A percentile compares a stretch with the other conserved stretches of the same genome.
phyloP scores from a whole-genome alignment of 139 green algal genomes.

The Asterochloris erici region DNA sequence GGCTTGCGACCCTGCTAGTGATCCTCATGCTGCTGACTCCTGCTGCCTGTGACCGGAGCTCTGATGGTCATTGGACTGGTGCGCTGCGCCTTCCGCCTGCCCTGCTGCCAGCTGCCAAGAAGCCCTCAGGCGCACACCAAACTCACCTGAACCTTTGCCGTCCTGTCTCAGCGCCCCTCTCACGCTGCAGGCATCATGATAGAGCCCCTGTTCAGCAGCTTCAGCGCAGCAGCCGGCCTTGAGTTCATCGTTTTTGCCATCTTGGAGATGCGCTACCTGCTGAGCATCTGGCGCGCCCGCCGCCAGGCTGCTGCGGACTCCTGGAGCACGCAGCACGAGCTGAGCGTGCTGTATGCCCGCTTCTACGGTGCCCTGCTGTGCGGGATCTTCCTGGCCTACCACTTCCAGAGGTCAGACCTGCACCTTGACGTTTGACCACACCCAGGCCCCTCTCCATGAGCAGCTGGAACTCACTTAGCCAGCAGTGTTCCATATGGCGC shows the following conservation, averaged over 20 bases:
- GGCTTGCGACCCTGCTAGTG: too few relatives aligned
- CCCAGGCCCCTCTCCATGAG: too few relatives aligned
- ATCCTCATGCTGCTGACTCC: too few relatives aligned
- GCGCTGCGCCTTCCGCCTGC: not conserved
- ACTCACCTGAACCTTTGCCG: too few relatives aligned
- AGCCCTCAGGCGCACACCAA: not conserved
- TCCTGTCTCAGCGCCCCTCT: not conserved
- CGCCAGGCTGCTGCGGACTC: conserved; percentile 35
- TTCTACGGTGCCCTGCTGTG: conserved; percentile 78
- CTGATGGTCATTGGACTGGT: not conserved
- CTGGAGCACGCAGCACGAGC: conserved; percentile 63
- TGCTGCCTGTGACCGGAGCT: not conserved
- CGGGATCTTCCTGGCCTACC: conserved; percentile 54
- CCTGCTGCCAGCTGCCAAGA: not conserved
- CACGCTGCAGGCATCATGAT: conserved; percentile 66
- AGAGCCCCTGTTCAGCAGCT: conserved; percentile 77
- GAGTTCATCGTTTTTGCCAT: conserved; percentile 86
- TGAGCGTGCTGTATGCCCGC: conserved; percentile 76
- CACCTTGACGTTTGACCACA: too few relatives aligned
- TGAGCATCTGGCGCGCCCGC: conserved; percentile 75
- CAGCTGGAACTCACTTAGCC: too few relatives aligned
- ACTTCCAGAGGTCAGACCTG: conserved; percentile 30
- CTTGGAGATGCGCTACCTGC: conserved; percentile 85
- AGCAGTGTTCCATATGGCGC: too few relatives aligned
- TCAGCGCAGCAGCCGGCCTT: conserved; percentile 73